These are phyloP conservation scores for Herpomyces periplanetae DNA, from an alignment of 2,329 filamentous ascomycete species.

Conservation along the genomic window DNA sequence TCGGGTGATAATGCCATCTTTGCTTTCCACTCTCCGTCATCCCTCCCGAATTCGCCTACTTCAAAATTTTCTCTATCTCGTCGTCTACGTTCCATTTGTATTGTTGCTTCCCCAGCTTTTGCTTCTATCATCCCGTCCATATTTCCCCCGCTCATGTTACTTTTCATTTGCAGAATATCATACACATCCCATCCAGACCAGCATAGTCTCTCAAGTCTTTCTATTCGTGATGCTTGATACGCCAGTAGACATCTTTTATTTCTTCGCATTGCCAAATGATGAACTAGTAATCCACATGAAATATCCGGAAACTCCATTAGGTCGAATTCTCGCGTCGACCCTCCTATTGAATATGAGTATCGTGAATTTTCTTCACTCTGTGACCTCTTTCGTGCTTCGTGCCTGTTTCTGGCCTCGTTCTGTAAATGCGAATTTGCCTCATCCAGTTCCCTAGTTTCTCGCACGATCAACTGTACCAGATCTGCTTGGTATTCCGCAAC, in stretches of 20 bases:
- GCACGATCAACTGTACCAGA: constrained; percentile 43
- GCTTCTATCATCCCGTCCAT: no score
- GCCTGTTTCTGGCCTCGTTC: no score
- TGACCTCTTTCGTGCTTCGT: constrained; percentile 53
- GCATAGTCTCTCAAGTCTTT: constrained; percentile 69
- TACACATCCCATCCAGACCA: constrained; percentile 61
- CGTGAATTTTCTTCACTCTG: no score
- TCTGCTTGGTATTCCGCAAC: constrained; percentile 77
- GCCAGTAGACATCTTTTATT: constrained; percentile 85
- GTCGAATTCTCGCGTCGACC: constrained; percentile 50
- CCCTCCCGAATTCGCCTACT: constrained; percentile 8
- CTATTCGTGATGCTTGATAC: constrained; percentile 58
- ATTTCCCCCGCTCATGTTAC: constrained; percentile 14
- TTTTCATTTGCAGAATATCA: constrained; percentile 13
- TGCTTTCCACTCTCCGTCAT: background rate
- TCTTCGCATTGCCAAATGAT: constrained; percentile 71
- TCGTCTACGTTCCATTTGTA: constrained; percentile 5
- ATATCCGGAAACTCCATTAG: constrained; percentile 42
- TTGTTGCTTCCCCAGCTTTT: constrained; percentile 5
- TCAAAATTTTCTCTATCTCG: no score
- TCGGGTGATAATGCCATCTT: constrained; percentile 27
- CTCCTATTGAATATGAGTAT: constrained; percentile 49
- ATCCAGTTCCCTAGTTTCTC: constrained; percentile 73
- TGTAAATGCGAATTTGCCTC: no score
- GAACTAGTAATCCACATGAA: constrained; percentile 57